These are phyloP conservation scores for Arabis alpina DNA, from an alignment of 345 rosid species.

Conservation along the genomic window DNA sequence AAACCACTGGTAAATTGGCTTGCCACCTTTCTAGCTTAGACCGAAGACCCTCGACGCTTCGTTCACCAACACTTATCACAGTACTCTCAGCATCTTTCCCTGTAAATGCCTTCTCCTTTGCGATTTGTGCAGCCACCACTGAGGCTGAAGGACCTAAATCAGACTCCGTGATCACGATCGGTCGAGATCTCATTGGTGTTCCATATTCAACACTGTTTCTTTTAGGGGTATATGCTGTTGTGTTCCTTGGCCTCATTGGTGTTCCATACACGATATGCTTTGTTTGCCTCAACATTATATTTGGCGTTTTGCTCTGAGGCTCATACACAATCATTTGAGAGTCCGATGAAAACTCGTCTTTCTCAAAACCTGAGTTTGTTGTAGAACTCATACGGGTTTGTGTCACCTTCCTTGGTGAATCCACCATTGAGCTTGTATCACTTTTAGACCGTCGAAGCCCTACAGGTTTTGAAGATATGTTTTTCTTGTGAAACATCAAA, in stretches of 20 bases:
- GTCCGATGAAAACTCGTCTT: slow-evolving; percentile 42
- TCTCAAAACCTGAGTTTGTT: slow-evolving; percentile 45
- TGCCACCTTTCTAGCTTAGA: slow-evolving; percentile 89
- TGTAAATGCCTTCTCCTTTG: slow-evolving; percentile 43
- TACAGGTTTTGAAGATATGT: slow-evolving; percentile 56
- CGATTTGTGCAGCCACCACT: slow-evolving; percentile 74
- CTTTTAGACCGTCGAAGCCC: slow-evolving; percentile 75
- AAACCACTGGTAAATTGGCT: slow-evolving; percentile 63
- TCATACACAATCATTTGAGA: slow-evolving; percentile 29
- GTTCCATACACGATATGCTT: slow-evolving; percentile 39
- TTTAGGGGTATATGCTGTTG: slow-evolving; percentile 34
- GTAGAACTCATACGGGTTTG: slow-evolving; percentile 44
- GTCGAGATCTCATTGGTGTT: slow-evolving; percentile 46
- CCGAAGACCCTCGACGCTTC: slow-evolving; percentile 77
- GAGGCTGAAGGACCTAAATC: slow-evolving; percentile 90
- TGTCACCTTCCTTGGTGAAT: slow-evolving; percentile 32
- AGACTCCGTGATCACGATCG: slow-evolving; percentile 55
- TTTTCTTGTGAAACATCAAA: slow-evolving; percentile 40
- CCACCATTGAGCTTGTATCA: slow-evolving; percentile 71
- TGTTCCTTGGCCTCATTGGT: slow-evolving; percentile 42
- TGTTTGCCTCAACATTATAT: slow-evolving; percentile 11
- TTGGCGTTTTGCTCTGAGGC: slow-evolving; percentile 29
- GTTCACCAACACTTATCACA: slow-evolving; percentile 46
- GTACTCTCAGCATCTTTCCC: slow-evolving; percentile 60
- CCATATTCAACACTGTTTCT: slow-evolving; percentile 40